Evolutionary conservation across 1,139 yeast genomes (phyloP), one percentile per base, ranked within the genome.

Genomic region (Petasospora fabianii): DNA sequence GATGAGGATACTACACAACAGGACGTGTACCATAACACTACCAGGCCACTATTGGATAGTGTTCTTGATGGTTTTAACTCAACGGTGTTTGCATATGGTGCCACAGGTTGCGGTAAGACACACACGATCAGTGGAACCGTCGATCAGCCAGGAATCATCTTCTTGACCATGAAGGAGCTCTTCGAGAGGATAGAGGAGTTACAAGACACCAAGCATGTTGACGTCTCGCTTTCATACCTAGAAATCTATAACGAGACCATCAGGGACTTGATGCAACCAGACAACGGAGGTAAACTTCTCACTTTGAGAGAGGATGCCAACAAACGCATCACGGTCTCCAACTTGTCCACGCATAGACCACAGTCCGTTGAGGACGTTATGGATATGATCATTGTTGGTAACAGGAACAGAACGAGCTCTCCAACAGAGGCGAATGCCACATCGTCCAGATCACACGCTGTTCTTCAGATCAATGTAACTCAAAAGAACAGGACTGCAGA

Each of bases 71-170:
- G 97, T 0, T 86, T 69, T 60, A 87, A 90, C 60, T 83, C 95
- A 6, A 88, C 97, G 0, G 88, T 90, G 0, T 92, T 92, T 66
- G 97, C 98, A 2, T 92, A 92, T 58, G 98, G 98, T 3, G 96
- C 96, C 20, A 88, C 98, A 0, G 98, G 98, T 0, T 92, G 97
- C 60, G 98, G 98, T n/a, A 90, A 90, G 58, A 88, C 97, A 0
- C 88, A 84, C 58, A 90, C 97, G 0, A 85, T 90, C 30, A 75
- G 82, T 60, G 96, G 97, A 0, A 75, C 80, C 0, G 71, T 80
- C 0, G 72, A 73, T 1, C 66, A 75, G 27, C 96, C 96, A 0
- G 97, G 96, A 0, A 76, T 90, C 16, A 82, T 87, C 1, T 85
- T 82, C 51, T 64, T 81, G 38, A 82, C 96, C 0, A 80, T 86